phyloP scores from a whole-genome alignment of 148 eudicot species.

The Beta vulgaris region DNA sequence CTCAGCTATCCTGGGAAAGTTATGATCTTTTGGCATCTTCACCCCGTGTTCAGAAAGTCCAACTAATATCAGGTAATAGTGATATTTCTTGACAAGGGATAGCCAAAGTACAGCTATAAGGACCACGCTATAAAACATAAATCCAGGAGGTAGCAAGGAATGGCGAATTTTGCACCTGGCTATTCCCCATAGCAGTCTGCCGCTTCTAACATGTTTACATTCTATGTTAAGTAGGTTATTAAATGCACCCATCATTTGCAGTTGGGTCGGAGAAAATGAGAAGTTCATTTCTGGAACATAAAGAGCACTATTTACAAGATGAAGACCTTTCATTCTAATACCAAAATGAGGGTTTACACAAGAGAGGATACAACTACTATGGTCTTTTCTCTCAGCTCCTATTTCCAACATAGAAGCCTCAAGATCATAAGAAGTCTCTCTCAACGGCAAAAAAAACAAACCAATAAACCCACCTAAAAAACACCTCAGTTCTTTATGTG shows the following conservation, averaged over 20 bases:
- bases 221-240: conserved; percentile 33
- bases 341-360: conserved; percentile 38
- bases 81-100: conserved; percentile 55
- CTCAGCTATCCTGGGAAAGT: conserved; percentile 36
- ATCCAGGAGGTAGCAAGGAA: conserved; percentile 39
- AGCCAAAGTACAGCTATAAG: conserved; percentile 53
- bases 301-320: conserved; percentile 42
- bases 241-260: conserved; percentile 41
- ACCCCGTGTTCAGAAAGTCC: conserved; percentile 56
- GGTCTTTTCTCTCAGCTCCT: conserved; percentile 45
- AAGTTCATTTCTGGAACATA: conserved; percentile 48
- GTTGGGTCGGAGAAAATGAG: conserved; percentile 55
- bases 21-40: conserved; percentile 35
- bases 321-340: conserved; percentile 50
- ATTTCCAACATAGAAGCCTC: conserved; percentile 46
- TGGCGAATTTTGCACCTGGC: conserved; percentile 54
- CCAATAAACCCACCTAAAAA: conserved; percentile 46
- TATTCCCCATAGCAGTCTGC: conserved; percentile 76
- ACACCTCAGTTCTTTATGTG: conserved; percentile 28
- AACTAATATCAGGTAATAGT: conserved; percentile 46
- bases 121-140: conserved; percentile 41
- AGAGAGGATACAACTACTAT: conserved; percentile 40
- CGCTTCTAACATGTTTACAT: conserved; percentile 48
- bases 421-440: conserved; percentile 45
- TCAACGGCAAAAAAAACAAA: conserved; percentile 44